Evolutionary conservation across 768 basidiomycete species (phyloP).

Genomic region (Lactarius deliciosus): DNA sequence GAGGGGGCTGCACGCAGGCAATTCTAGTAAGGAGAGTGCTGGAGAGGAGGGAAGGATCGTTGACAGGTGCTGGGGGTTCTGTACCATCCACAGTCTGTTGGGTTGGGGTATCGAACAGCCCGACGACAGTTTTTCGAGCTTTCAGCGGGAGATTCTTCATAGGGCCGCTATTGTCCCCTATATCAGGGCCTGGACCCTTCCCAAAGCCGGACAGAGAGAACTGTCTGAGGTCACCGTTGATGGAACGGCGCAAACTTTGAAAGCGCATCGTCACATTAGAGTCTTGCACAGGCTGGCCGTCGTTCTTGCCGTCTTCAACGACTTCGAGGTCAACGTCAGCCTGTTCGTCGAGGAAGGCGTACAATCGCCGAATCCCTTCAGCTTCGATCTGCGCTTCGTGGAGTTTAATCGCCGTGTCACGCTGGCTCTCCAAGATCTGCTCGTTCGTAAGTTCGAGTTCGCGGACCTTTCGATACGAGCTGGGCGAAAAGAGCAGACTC

Average conservation of each 20-base stretch:
- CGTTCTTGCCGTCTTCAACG: conserved; percentile 37
- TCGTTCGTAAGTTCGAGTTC: conserved; percentile 75
- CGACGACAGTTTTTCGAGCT: conserved; percentile 57
- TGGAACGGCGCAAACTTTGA: conserved; percentile 46
- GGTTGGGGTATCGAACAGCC: conserved; percentile 51
- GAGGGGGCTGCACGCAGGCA: conserved; percentile 20
- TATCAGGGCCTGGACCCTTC: conserved; percentile 30
- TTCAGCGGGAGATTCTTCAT: conserved; percentile 25
- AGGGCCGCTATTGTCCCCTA: conserved; percentile 33
- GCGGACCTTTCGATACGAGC: conserved; percentile 69
- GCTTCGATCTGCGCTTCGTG: conserved; percentile 72
- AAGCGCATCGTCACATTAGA: conserved; percentile 46
- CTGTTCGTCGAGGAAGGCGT: conserved; percentile 63
- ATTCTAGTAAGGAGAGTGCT: conserved; percentile 23
- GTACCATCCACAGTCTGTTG: conserved; percentile 11
- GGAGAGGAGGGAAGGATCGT: conserved; percentile 21
- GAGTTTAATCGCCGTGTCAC: conserved; percentile 57
- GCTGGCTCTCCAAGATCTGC: conserved; percentile 64
- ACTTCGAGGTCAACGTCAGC: conserved; percentile 51
- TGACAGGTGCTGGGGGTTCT: conserved; percentile 14
- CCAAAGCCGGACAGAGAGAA: conserved; percentile 26
- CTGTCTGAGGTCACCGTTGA: conserved; percentile 39
- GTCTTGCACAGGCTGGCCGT: conserved; percentile 37
- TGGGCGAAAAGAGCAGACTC: conserved; percentile 61
- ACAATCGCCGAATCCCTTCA: conserved; percentile 64